Conservation (phyloP, 148 eudicot genomes). For the Amaranthus cruentus region DNA sequence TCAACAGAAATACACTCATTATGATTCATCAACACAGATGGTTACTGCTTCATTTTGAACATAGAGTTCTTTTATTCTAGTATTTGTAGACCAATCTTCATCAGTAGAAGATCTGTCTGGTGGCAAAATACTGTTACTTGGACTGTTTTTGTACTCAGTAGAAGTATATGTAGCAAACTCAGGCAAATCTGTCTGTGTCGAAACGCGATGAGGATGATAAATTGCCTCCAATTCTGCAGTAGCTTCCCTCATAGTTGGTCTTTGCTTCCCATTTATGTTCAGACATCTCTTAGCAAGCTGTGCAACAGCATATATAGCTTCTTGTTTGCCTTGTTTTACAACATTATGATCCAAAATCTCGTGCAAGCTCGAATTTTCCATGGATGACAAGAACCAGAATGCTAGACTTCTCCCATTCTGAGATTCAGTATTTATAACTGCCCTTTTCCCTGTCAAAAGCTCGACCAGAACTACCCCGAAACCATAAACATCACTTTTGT, state of each 20-base stretch:
- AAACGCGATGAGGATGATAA: background rate
- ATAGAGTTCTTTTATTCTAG: no score
- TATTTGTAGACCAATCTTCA: constrained; percentile 5
- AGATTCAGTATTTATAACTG: constrained; percentile 2
- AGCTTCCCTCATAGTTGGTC: constrained; percentile 27
- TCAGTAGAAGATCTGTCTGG: background rate
- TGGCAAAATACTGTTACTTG: background rate
- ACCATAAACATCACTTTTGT: constrained; percentile 12
- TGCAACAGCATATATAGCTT: constrained; percentile 10
- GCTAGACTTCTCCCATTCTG: constrained; percentile 8
- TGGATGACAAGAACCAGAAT: constrained; percentile 8
- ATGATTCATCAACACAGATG: no score
- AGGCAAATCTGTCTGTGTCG: background rate
- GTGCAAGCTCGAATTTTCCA: constrained; percentile 9
- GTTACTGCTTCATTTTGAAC: no score
- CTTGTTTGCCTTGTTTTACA: constrained; percentile 1
- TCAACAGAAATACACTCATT: no score
- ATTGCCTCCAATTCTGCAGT: constrained; percentile 5
- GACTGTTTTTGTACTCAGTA: background rate
- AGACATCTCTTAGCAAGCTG: constrained; percentile 20
- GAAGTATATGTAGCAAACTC: background rate
- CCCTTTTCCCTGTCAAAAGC: constrained; percentile 16
- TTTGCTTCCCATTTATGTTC: constrained; percentile 12
- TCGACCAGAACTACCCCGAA: constrained; percentile 20
- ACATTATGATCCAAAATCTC: constrained; percentile 12